A percentile compares a stretch with the other conserved stretches of the same genome.
These are phyloP conservation scores for Colletotrichum sojae DNA, from an alignment of 2,329 filamentous ascomycete species.

Conservation along the genomic window DNA sequence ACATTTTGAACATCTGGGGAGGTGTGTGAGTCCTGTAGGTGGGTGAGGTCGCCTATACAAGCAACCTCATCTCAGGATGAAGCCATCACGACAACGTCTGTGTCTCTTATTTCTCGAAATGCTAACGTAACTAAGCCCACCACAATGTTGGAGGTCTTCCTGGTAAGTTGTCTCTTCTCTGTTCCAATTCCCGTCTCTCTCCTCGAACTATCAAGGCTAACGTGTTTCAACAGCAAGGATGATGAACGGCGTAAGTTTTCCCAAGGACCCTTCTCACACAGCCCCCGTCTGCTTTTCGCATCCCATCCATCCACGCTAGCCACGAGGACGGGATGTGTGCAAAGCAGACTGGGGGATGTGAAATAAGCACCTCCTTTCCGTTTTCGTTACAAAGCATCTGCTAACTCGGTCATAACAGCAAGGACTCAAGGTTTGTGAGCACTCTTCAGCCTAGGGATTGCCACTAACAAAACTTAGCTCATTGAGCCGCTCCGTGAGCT, in stretches of 20 bases:
- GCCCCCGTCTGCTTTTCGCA: too few relatives aligned
- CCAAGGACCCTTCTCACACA: too few relatives aligned
- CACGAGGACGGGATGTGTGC: too few relatives aligned
- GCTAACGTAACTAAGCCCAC: conserved; percentile 50
- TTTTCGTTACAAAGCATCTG: too few relatives aligned
- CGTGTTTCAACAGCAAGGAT: background rate
- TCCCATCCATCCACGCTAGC: too few relatives aligned
- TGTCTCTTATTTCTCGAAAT: background rate
- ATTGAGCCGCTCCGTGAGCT: conserved; percentile 43
- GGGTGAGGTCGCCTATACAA: too few relatives aligned
- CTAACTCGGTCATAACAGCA: too few relatives aligned
- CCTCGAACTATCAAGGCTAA: background rate
- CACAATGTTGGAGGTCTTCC: conserved; percentile 63
- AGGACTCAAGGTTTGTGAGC: background rate
- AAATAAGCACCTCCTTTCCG: too few relatives aligned
- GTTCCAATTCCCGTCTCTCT: background rate
- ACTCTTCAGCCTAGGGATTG: background rate
- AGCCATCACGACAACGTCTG: background rate
- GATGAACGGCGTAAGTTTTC: background rate
- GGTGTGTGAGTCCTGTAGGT: too few relatives aligned
- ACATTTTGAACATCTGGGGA: too few relatives aligned
- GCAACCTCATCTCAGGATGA: background rate
- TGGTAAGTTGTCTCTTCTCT: conserved; percentile 24
- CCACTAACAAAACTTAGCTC: conserved; percentile 39
- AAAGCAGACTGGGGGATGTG: too few relatives aligned